Evolutionary conservation across 257 asterid genomes (phyloP).

Genomic region (Solanum neorickii): DNA sequence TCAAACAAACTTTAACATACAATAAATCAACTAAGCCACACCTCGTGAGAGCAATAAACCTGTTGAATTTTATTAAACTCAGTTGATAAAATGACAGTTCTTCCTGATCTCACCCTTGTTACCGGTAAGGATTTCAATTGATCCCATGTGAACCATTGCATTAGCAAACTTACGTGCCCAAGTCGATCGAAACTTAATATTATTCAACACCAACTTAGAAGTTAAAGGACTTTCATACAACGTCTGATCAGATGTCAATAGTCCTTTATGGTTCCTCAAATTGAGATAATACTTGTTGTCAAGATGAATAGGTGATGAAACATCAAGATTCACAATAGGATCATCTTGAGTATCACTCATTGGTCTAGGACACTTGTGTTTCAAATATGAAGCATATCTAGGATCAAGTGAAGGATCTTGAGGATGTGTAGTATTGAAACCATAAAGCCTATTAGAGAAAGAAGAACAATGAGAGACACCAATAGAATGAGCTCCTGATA

Average conservation of each 20-base stretch:
- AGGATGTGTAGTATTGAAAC: constrained; percentile 32
- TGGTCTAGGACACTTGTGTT: constrained; percentile 24
- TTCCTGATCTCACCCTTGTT: constrained; percentile 34
- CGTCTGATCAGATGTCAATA: constrained; percentile 31
- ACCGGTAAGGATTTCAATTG: constrained; percentile 26
- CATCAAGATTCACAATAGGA: constrained; percentile 16
- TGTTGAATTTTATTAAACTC: neutral
- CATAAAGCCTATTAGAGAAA: constrained; percentile 30
- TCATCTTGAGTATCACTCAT: neutral
- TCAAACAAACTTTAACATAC: neutral
- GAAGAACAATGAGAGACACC: constrained; percentile 29
- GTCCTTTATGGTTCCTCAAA: constrained; percentile 12
- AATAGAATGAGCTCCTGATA: constrained; percentile 31
- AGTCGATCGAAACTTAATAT: constrained; percentile 5
- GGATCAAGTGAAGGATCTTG: constrained; percentile 37
- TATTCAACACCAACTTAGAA: constrained; percentile 14
- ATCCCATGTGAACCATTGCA: constrained; percentile 40
- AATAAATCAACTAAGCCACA: neutral
- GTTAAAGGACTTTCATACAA: constrained; percentile 20
- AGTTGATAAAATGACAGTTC: constrained; percentile 28
- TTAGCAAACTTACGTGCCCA: constrained; percentile 25
- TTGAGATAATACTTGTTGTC: constrained; percentile 23
- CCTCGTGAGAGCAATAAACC: neutral
- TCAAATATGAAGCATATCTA: constrained; percentile 21
- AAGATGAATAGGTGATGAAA: constrained; percentile 8